Percentiles rank a stretch among this genome's conserved stretches.
phyloP scores from a whole-genome alignment of 257 asterid species.

The Gynochthodes officinalis region DNA sequence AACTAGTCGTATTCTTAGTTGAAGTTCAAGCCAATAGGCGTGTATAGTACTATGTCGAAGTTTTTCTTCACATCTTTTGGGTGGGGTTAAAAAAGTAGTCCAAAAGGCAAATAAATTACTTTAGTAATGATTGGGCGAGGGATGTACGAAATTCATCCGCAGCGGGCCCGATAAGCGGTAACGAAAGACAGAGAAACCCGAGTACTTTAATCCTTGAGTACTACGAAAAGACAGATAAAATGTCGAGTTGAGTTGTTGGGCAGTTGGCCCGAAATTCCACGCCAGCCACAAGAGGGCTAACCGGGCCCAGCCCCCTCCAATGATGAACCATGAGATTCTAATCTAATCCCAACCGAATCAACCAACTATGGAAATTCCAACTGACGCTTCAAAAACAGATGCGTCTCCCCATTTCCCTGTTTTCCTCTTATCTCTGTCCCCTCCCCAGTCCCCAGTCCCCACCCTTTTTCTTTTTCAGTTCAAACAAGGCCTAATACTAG shows the following conservation, averaged over 20 bases:
- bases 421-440: neutral
- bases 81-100: neutral
- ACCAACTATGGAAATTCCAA: constrained; percentile 24
- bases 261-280: constrained; percentile 33
- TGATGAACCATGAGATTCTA: no score
- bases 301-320: constrained; percentile 1
- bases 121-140: neutral
- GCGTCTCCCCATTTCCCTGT: constrained; percentile 14
- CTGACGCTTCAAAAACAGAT: constrained; percentile 29
- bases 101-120: neutral
- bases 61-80: no score
- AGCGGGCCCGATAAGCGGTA: no score
- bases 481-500: no score
- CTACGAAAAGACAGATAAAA: constrained; percentile 14
- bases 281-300: neutral
- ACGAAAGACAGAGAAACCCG: no score
- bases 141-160: neutral
- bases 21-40: no score
- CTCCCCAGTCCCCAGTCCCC: no score
- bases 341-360: neutral
- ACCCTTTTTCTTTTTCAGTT: neutral
- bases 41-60: no score
- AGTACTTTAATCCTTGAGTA: constrained; percentile 2
- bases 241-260: constrained; percentile 24
- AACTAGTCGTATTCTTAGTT: no score